Evolutionary conservation across 140 eudicot genomes (phyloP), one percentile per base, ranked within the genome.

Genomic region (Cichorium intybus): DNA sequence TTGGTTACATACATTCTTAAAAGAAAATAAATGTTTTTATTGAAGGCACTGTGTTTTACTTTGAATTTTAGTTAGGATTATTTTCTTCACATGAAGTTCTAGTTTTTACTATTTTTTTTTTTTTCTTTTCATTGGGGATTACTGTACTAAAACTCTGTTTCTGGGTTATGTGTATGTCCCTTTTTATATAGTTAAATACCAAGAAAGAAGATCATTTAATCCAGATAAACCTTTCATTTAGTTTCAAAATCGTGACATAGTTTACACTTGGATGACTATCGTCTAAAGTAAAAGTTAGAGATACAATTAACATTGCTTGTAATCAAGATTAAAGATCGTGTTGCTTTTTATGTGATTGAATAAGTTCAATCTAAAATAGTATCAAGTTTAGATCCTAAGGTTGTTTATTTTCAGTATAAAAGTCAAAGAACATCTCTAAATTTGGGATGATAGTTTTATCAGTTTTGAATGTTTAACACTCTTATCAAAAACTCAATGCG

Each of bases 1-100:
- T 64, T 78, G 41, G 39, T 79, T 79, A 73, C 71, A 67, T 79
- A 79, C 80, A 65, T 47, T 51, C 39, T 53, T 26, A 60, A 68
- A 46, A 79, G 34, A 61, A 72, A 33, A 51, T 60, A 70, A 43
- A 70, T 69, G 41, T 66, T 71, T 66, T 71, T 34, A 47, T 72
- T 41, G 43, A 16, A 56, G 66, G 74, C 22, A 60, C 45, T 61
- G 41, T 35, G 66, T 10, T 46, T 23, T 74, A 41, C 66, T 65
- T 23, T 46, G 39, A 34, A 62, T 55, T 71, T 61, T 34, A 74
- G 68, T 60, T 18, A 66, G 20, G 53, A 43, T 46, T 58, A 17
- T 75, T 24, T 66, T 65, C 74, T 31, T 26, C 49, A 50, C 66
- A 52, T 69, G 52, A 14, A 57, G 29, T 71, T 56, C 21, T 68